phyloP scores from a whole-genome alignment of 495 filamentous ascomycete genomes.

The Cladorrhinum samala region DNA sequence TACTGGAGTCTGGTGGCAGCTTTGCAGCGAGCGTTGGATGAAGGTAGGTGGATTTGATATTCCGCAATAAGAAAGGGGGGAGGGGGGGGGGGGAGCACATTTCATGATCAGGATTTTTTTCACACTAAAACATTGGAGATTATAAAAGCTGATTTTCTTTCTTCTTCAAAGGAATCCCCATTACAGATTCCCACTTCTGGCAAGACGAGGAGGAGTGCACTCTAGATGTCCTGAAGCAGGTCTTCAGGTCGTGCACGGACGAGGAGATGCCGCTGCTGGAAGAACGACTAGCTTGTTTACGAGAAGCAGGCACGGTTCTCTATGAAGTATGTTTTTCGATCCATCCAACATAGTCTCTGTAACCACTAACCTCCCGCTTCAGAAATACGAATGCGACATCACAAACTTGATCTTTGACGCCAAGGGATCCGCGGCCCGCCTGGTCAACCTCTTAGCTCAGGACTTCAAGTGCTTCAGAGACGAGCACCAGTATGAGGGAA shows the following conservation, averaged over 20 bases:
- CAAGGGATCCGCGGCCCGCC: constrained; percentile 68
- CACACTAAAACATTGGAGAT: too few species aligned
- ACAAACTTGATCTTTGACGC: constrained; percentile 68
- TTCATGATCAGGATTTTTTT: constrained; percentile 5
- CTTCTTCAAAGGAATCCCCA: constrained; percentile 62
- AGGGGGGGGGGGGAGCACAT: not conserved
- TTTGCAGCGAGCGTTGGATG: constrained; percentile 80
- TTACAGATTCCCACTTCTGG: constrained; percentile 87
- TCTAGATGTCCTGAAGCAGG: constrained; percentile 61
- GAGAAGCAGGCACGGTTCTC: constrained; percentile 78
- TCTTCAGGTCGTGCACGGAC: constrained; percentile 80
- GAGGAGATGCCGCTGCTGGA: constrained; percentile 82
- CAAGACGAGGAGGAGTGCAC: constrained; percentile 68
- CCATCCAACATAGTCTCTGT: not conserved
- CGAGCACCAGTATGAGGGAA: constrained; percentile 63
- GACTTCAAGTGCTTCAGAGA: constrained; percentile 86
- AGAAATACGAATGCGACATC: constrained; percentile 77
- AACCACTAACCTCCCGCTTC: constrained; percentile 7
- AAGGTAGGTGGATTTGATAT: too few species aligned
- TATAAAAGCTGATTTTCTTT: too few species aligned
- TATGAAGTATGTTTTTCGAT: constrained; percentile 58
- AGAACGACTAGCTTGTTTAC: constrained; percentile 70
- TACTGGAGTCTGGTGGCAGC: constrained; percentile 93
- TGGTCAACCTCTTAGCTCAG: constrained; percentile 75
- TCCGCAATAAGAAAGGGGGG: too few species aligned